These are phyloP conservation scores for Aspergillus calidoustus DNA, from an alignment of 2,329 filamentous ascomycete genomes.

Conservation along the genomic window DNA sequence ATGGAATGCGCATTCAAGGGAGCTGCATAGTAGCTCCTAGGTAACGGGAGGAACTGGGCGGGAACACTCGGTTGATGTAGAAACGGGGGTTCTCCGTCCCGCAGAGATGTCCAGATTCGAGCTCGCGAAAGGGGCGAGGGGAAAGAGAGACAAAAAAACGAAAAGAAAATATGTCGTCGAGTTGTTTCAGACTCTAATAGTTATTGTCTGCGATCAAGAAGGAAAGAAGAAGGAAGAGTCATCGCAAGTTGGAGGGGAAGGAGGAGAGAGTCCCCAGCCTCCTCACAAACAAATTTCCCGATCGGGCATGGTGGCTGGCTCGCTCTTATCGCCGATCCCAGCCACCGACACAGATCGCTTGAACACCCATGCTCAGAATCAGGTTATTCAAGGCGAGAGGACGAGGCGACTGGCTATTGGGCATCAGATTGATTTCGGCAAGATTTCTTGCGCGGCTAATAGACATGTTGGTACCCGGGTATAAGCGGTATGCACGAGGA, in stretches of 20 bases:
- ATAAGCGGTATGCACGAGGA: background rate
- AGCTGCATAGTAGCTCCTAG: conserved; percentile 26
- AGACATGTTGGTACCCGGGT: background rate
- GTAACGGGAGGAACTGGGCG: conserved; percentile 25
- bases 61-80: conserved; percentile 31
- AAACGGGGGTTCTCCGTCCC: conserved; percentile 26
- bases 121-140: conserved; percentile 1
- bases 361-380: background rate
- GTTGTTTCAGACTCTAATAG: background rate
- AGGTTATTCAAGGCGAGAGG: background rate
- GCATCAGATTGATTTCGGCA: background rate
- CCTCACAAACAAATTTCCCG: conserved; percentile 45
- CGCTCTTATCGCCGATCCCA: conserved; percentile 30
- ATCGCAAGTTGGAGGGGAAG: conserved; percentile 18
- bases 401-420: background rate
- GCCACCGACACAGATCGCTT: conserved; percentile 13
- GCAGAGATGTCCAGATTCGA: conserved; percentile 15
- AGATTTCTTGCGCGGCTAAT: background rate
- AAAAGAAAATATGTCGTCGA: background rate
- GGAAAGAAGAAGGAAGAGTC: conserved; percentile 10
- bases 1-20: conserved; percentile 33
- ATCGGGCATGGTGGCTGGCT: conserved; percentile 36
- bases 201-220: conserved; percentile 2
- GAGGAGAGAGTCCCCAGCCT: conserved; percentile 17
- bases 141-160: conserved; percentile 3